phyloP scores from a whole-genome alignment of 2,329 filamentous ascomycete species.

The Pseudohalonectria lignicola region DNA sequence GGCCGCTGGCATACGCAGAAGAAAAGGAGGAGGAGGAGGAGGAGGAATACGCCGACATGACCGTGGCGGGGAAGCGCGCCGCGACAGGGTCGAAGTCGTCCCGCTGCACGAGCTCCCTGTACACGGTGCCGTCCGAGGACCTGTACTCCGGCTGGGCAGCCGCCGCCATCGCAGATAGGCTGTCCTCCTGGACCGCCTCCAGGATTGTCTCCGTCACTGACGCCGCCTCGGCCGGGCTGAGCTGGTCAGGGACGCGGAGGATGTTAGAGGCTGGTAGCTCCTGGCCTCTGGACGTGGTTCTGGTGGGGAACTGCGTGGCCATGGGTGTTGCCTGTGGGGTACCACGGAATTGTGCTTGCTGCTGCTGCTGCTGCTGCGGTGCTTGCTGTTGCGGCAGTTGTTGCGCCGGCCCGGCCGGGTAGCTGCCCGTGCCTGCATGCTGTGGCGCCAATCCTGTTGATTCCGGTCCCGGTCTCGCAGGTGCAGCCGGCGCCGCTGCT shows the following conservation, averaged over 20 bases:
- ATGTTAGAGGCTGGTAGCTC: not conserved
- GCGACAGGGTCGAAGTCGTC: slow-evolving; percentile 2
- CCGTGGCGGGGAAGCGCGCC: slow-evolving; percentile 1
- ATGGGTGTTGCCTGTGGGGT: not conserved
- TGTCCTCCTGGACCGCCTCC: not conserved
- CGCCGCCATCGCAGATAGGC: not conserved
- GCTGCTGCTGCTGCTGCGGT: slow-evolving; percentile 7
- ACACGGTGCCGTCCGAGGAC: slow-evolving; percentile 1
- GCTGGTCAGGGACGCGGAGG: not conserved
- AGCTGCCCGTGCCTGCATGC: not conserved
- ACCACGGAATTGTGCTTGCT: not conserved
- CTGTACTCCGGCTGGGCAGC: not conserved
- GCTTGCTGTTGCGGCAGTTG: not conserved
- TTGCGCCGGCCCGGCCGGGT: not conserved
- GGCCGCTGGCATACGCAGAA: not conserved
- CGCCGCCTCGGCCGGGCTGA: not conserved
- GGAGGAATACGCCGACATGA: not conserved
- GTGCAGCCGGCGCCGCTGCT: too few relatives aligned
- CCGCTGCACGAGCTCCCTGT: slow-evolving; percentile 1
- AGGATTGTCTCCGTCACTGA: not conserved
- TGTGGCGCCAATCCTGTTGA: not conserved
- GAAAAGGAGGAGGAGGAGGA: not conserved
- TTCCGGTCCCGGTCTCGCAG: not conserved
- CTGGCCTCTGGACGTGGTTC: slow-evolving; percentile 17
- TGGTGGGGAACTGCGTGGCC: slow-evolving; percentile 15